Percentiles rank a stretch among this genome's conserved stretches.
Evolutionary conservation across 2,329 filamentous ascomycete species (phyloP).

Genomic region (Ophiostoma sp.): DNA sequence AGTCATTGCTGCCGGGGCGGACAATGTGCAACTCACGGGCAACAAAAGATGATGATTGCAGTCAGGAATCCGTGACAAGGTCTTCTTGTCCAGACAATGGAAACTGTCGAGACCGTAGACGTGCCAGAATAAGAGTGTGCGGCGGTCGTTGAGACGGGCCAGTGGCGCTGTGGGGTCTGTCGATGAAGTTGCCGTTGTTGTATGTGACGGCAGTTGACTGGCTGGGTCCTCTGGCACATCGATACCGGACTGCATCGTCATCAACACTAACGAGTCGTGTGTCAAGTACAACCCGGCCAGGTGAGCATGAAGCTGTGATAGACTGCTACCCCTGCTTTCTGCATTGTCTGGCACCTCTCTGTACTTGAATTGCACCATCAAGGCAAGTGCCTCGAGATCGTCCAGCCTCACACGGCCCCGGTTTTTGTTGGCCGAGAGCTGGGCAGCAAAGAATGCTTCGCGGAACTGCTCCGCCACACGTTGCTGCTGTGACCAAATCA

Average conservation of each 20-base stretch:
- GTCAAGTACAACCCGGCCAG: conserved; percentile 32
- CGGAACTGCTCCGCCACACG: conserved; percentile 32
- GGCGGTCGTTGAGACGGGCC: conserved; percentile 27
- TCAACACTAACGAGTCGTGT: conserved; percentile 34
- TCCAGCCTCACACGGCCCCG: conserved; percentile 25
- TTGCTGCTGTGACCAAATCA: conserved; percentile 33
- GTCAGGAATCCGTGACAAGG: conserved; percentile 29
- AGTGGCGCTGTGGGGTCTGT: conserved; percentile 9
- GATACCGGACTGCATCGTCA: conserved; percentile 30
- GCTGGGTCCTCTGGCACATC: neutral
- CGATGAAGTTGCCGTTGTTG: neutral
- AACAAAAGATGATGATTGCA: conserved; percentile 3
- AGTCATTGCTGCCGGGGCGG: neutral
- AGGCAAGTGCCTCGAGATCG: conserved; percentile 31
- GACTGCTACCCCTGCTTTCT: neutral
- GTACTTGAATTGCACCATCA: conserved; percentile 32
- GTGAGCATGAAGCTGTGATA: conserved; percentile 20
- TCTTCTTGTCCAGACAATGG: conserved; percentile 31
- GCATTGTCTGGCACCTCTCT: neutral
- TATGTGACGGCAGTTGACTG: neutral
- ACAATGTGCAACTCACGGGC: conserved; percentile 2
- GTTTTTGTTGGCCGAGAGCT: conserved; percentile 18
- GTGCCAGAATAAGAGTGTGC: conserved; percentile 31
- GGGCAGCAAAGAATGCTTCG: conserved; percentile 29
- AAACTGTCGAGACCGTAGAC: conserved; percentile 32